phyloP scores from a whole-genome alignment of 2,329 filamentous ascomycete genomes.

The Daldinia eschscholtzii region DNA sequence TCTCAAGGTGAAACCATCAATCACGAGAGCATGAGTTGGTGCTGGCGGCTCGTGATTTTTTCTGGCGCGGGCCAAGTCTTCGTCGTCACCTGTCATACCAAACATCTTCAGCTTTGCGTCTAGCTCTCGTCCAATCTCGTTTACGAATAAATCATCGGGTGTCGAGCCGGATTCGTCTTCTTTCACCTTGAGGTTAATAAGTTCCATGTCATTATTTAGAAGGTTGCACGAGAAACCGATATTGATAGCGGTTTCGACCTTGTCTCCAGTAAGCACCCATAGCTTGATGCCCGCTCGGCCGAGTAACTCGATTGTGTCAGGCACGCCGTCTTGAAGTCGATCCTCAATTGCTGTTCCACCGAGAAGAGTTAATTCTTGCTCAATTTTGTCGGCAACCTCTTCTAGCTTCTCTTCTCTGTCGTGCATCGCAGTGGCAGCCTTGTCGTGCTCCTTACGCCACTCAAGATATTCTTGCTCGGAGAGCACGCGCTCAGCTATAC shows the following conservation, averaged over 20 bases:
- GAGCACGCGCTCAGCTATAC: constrained; percentile 87
- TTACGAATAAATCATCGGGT: constrained; percentile 63
- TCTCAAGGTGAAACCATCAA: constrained; percentile 94
- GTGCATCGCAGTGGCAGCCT: constrained; percentile 84
- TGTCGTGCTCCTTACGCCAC: constrained; percentile 90
- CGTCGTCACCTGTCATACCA: constrained; percentile 83
- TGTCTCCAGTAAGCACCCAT: constrained; percentile 98
- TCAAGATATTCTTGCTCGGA: constrained; percentile 83
- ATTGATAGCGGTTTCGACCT: constrained; percentile 99
- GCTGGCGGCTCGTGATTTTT: constrained; percentile 87
- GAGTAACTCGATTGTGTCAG: constrained; percentile 92
- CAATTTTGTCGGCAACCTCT: constrained; percentile 87
- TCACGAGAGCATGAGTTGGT: constrained; percentile 90
- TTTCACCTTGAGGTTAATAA: constrained; percentile 88
- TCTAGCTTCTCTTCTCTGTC: constrained; percentile 95
- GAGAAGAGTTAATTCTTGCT: constrained; percentile 87
- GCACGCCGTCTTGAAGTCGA: constrained; percentile 94
- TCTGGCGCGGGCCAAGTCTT: constrained; percentile 83
- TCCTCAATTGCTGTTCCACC: constrained; percentile 98
- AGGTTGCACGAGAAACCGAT: constrained; percentile 99
- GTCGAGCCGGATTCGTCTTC: constrained; percentile 73
- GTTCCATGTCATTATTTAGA: constrained; percentile 96
- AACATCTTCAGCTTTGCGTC: constrained; percentile 81
- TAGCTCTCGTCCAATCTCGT: constrained; percentile 75
- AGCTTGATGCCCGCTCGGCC: constrained; percentile 96